phyloP scores from a whole-genome alignment of 805 yeast species.

The Yarrowia sp. region DNA sequence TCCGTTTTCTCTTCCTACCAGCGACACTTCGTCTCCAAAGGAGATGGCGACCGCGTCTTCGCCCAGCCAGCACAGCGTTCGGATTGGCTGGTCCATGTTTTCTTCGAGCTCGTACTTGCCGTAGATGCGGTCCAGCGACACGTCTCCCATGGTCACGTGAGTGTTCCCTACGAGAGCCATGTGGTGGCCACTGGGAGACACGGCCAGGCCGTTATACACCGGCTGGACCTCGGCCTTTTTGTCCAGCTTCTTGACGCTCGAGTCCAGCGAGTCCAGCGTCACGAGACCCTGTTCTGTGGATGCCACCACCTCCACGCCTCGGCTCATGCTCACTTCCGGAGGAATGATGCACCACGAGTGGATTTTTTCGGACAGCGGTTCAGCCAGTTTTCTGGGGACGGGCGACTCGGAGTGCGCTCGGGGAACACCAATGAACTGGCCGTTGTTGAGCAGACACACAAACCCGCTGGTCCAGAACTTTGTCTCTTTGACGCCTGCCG shows the following conservation, averaged over 20 bases:
- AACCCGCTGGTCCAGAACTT: conserved; percentile 56
- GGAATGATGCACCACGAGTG: conserved; percentile 49
- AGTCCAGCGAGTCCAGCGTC: conserved; percentile 25
- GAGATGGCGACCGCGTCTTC: conserved; percentile 76
- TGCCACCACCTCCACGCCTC: conserved; percentile 48
- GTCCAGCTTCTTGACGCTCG: conserved; percentile 39
- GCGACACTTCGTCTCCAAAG: conserved; percentile 64
- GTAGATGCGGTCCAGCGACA: conserved; percentile 27
- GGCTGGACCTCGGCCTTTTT: conserved; percentile 18
- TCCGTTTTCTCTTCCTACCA: conserved; percentile 75
- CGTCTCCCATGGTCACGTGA: conserved; percentile 36
- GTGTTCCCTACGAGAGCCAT: conserved; percentile 54
- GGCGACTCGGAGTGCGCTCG: conserved; percentile 39
- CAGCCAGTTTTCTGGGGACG: conserved; percentile 13
- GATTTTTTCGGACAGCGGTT: conserved; percentile 32
- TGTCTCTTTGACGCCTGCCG: conserved; percentile 50
- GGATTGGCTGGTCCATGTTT: background rate
- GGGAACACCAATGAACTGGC: conserved; percentile 54
- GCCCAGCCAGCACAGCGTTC: conserved; percentile 71
- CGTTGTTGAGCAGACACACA: conserved; percentile 54
- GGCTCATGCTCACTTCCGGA: conserved; percentile 44
- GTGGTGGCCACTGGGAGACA: conserved; percentile 64
- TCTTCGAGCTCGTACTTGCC: conserved; percentile 25
- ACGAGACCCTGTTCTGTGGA: conserved; percentile 43
- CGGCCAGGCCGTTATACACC: conserved; percentile 46